Base-by-base conservation (phyloP, 2,329 filamentous ascomycete species). In the Sphaerulina musiva region DNA sequence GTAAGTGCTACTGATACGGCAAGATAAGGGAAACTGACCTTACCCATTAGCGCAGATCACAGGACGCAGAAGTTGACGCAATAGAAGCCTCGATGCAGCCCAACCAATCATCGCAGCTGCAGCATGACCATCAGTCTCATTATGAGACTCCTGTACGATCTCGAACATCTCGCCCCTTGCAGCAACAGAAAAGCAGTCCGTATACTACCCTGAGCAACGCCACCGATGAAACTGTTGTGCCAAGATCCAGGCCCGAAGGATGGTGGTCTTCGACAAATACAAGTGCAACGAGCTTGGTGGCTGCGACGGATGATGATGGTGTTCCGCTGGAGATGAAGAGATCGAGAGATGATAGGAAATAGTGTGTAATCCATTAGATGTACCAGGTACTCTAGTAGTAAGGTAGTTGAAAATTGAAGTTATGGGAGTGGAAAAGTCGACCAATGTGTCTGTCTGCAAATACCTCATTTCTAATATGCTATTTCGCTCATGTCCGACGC, bases 261-360 rank as follows among this genome's bases (percentile, higher is more conserved):
- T 61, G 60, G 60, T 62, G 60, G 60, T 56, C 52, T 34, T 58
- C 56, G 12, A 60, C 59, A 17, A 61, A 54, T 44, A 59, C 60
- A 4, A 54, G 51, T 39, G 39, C 53, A 38, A 46, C 51, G 34
- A 62, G 58, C 42, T 48, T 60, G 17, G 23, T 60, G 3, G 55
- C 43, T 17, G 46, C 31, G 34, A 44, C 26, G 6, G 50, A 53
- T 40, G 48, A 53, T 40, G 48, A 43, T 4, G 48, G 44, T 29
- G 36, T n/a, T 17, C 31, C 12, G 17, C 34, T 45, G 2, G 48
- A 51, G 29, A 51, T 45, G 32, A 51, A 38, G 20, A 51, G 48
- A 20, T 23, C 40, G 14, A 38, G 14, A 38, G 41, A 9, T 46
- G 20, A 46, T 7, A 10, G 34, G 26, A 29, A 29, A 6, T 29